These are phyloP conservation scores for Lonicera japonica DNA, from an alignment of 129 eudicot species.

Conservation along the genomic window DNA sequence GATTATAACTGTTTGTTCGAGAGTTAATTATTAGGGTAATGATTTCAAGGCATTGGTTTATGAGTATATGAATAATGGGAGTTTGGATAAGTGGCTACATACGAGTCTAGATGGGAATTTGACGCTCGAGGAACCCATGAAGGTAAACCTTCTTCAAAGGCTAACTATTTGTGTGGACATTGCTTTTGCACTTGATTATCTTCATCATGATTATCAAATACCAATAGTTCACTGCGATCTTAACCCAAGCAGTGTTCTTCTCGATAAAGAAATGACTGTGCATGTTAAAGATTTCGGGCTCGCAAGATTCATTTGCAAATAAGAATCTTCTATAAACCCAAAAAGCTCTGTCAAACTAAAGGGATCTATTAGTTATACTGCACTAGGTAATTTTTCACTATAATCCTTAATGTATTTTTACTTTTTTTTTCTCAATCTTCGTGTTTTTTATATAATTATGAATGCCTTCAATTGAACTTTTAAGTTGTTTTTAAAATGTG, in stretches of 20 bases:
- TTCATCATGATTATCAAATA: conserved; percentile 23
- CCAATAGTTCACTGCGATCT: conserved; percentile 31
- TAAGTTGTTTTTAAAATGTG: background rate
- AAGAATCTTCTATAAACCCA: background rate
- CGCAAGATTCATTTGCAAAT: conserved; percentile 15
- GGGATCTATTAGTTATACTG: conserved; percentile 36
- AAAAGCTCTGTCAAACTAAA: conserved; percentile 17
- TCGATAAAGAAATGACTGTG: conserved; percentile 22
- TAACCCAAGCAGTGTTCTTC: conserved; percentile 35
- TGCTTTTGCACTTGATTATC: conserved; percentile 28
- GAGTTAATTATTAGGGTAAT: conserved; percentile 18
- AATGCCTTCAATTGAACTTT: background rate
- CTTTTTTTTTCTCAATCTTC: background rate
- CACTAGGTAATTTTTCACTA: conserved; percentile 26
- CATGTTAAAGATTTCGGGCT: conserved; percentile 37
- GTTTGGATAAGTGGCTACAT: conserved; percentile 25
- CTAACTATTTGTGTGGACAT: conserved; percentile 22
- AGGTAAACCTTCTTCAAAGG: conserved; percentile 12
- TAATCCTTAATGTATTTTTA: background rate
- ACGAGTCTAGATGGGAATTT: background rate
- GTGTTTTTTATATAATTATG: background rate
- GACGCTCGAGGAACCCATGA: background rate
- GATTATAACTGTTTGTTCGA: conserved; percentile 16
- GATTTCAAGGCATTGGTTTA: conserved; percentile 25
- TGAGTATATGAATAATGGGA: conserved; percentile 24